These are phyloP conservation scores for Diplodia scrobiculata DNA, from an alignment of 2,329 filamentous ascomycete species.

Conservation along the genomic window DNA sequence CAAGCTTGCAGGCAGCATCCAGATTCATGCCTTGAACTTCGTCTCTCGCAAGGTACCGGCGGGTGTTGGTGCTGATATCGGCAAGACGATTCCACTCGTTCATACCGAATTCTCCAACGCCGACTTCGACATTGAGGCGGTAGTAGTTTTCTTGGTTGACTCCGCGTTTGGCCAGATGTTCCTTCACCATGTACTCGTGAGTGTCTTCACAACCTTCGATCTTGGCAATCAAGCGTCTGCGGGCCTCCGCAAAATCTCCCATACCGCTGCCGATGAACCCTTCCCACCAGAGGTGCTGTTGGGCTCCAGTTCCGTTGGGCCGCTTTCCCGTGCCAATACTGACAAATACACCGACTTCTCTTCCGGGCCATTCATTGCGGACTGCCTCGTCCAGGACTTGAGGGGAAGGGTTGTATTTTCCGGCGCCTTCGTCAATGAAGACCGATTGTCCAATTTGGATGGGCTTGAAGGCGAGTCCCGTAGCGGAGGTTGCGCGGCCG, in stretches of 20 bases:
- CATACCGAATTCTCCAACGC: conserved; percentile 96
- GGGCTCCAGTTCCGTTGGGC: conserved; percentile 68
- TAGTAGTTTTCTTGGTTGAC: conserved; percentile 91
- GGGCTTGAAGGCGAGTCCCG: conserved; percentile 91
- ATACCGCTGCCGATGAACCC: conserved; percentile 71
- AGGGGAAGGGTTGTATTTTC: conserved; percentile 88
- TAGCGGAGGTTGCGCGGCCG: conserved; percentile 88
- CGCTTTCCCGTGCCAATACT: conserved; percentile 93
- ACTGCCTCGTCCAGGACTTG: conserved; percentile 85
- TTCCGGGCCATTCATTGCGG: conserved; percentile 90
- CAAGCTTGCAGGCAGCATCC: conserved; percentile 75
- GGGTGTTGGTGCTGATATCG: conserved; percentile 90
- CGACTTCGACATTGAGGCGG: conserved; percentile 93
- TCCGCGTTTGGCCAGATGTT: conserved; percentile 73
- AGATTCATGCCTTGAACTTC: conserved; percentile 77
- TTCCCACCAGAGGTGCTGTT: conserved; percentile 83
- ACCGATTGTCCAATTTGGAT: conserved; percentile 90
- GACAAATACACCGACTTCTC: conserved; percentile 88
- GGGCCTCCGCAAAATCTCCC: conserved; percentile 88
- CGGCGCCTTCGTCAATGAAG: conserved; percentile 89
- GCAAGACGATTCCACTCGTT: conserved; percentile 95
- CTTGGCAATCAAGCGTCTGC: conserved; percentile 80
- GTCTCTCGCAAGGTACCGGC: conserved; percentile 73
- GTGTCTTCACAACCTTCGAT: conserved; percentile 94
- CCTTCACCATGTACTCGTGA: conserved; percentile 80